Evolutionary conservation across 352 stramenopile genomes (phyloP), one percentile per base, ranked within the genome.

Genomic region (Pseudoperonospora humuli): DNA sequence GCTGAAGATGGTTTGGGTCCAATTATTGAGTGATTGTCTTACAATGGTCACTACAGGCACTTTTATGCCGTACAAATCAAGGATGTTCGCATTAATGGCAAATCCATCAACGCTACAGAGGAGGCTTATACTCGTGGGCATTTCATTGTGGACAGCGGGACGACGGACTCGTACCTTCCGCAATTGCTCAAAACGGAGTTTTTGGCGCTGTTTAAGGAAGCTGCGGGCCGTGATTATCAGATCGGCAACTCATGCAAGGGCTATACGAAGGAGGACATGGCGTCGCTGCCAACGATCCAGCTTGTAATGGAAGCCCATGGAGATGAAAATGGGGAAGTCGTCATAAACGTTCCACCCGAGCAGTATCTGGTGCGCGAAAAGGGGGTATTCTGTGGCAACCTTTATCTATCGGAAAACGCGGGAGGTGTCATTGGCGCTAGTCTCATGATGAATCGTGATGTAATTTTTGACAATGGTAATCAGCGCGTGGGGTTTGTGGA

Each of bases 131-230:
- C 48, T 4, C 62, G 58, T 24, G 76, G 76, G 0, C 69, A 82
- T 37, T 88, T 77, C 38, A 87, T 93, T 37, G 71, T 93, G 9
- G 81, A 93, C 50, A 93, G 81, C 45, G 81, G 81, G 34, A 91
- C 81, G 8, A 91, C 81, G 1, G 77, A 89, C 49, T 90, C 81
- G 38, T 90, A 87, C 57, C 50, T 93, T 10, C 75, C 78, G 3
- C 68, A 45, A 23, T 57, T 50, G 3, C 44, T 87, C 45, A 71
- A 71, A 24, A 55, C 45, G 3, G 50, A 75, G 31, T 91, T 93
- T 54, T 46, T 71, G 24, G 35, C 65, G 9, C 39, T 57, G 3
- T 92, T 92, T 44, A 62, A 84, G 29, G 56, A 67, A 37, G 50
- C 67, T 10, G 54, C 63, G 0, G 72, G 75, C 0, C 41, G 73